These are phyloP conservation scores for Pontederia paniculata DNA, from an alignment of 176 grass and related monocot genomes.

Conservation along the genomic window DNA sequence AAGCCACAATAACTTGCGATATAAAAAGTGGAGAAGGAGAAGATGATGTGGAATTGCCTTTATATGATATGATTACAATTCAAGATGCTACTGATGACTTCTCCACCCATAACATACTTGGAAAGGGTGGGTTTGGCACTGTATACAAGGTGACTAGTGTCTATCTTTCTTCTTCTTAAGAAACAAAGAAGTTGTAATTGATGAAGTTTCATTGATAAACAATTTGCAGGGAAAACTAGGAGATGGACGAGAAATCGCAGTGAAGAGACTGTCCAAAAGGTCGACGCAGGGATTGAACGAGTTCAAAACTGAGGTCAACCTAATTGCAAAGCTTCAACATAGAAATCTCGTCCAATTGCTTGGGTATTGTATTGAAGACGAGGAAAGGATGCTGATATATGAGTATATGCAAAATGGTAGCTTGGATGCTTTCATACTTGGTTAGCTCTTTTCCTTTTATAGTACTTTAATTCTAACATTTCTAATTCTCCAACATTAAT, in stretches of 20 bases:
- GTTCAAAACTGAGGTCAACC: too few species aligned
- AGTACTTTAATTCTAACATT: background rate
- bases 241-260: conserved; percentile 11
- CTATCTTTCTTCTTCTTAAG: background rate
- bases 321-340: too few species aligned
- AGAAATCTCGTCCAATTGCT: too few species aligned
- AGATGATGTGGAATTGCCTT: too few species aligned
- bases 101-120: too few species aligned
- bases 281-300: conserved; percentile 10
- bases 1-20: too few species aligned
- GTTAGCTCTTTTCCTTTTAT: background rate
- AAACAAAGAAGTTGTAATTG: background rate
- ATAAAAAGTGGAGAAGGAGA: background rate
- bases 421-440: conserved; percentile 18
- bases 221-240: background rate
- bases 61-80: too few species aligned
- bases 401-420: too few species aligned
- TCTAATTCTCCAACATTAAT: too few species aligned
- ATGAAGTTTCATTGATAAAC: background rate
- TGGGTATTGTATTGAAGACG: too few species aligned
- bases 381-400: too few species aligned
- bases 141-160: conserved; percentile 17
- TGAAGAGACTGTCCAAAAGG: conserved; percentile 13
- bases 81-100: too few species aligned
- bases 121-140: conserved; percentile 27